A percentile compares a stretch with the other conserved stretches of the same genome.
phyloP scores from a whole-genome alignment of 805 yeast genomes.

The Starmerella geochares region DNA sequence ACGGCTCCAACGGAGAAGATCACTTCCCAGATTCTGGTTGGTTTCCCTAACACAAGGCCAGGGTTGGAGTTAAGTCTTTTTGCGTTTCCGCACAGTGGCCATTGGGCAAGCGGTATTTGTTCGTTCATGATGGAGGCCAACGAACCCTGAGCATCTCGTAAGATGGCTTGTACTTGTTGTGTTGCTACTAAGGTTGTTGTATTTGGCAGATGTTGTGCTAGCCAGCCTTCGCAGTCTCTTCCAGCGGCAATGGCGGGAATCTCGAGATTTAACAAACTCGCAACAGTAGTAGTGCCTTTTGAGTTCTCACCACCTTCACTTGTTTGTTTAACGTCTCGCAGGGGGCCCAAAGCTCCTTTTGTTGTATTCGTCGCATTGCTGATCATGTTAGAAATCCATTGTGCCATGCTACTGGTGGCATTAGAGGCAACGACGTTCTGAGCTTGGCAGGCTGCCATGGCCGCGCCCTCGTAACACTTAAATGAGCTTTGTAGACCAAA shows the following conservation, averaged over 20 bases:
- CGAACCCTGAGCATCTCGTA: background rate
- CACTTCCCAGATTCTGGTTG: background rate
- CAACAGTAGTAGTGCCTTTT: too few species aligned
- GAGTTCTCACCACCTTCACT: too few species aligned
- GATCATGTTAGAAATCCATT: background rate
- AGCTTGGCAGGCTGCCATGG: background rate
- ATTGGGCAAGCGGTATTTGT: background rate
- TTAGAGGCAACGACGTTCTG: background rate
- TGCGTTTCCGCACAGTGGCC: background rate
- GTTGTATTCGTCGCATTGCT: background rate
- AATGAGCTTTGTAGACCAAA: background rate
- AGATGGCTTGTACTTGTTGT: background rate
- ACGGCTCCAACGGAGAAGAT: background rate
- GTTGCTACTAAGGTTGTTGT: background rate
- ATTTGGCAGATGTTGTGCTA: too few species aligned
- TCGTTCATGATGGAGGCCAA: background rate
- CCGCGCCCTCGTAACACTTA: background rate
- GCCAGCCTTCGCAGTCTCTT: too few species aligned
- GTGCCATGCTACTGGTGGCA: background rate
- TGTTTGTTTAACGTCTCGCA: background rate
- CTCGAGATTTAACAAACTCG: too few species aligned
- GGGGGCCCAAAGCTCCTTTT: background rate
- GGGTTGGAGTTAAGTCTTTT: background rate
- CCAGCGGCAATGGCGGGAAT: too few species aligned
- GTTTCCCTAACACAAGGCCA: background rate